Percentiles rank a stretch among this genome's conserved stretches.
Evolutionary conservation across 345 rosid genomes (phyloP).

Genomic region (Hibiscus mutabilis): DNA sequence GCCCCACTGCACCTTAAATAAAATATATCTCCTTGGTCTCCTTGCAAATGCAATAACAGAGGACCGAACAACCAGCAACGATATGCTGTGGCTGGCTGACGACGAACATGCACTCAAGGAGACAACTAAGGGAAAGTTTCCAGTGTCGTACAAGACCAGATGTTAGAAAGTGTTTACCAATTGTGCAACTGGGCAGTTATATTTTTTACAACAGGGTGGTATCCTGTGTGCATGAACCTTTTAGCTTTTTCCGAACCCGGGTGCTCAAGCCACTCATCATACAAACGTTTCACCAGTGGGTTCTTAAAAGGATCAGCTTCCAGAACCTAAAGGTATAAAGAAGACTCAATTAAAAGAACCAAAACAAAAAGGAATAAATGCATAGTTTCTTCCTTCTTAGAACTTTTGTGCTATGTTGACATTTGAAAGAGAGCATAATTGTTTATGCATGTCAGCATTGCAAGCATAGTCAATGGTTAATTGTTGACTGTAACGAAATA

Average conservation of each 20-base stretch:
- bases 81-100: background rate
- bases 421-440: background rate
- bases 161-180: constrained; percentile 41
- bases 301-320: constrained; percentile 67
- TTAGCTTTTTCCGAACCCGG: constrained; percentile 81
- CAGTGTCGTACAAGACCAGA: background rate
- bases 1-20: background rate
- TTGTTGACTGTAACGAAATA: background rate
- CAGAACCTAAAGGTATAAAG: constrained; percentile 32
- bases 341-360: background rate
- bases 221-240: constrained; percentile 65
- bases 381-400: no score
- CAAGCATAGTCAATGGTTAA: background rate
- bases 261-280: constrained; percentile 77
- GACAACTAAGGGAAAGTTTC: background rate
- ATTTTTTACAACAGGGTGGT: constrained; percentile 83
- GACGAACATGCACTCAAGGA: background rate
- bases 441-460: background rate
- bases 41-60: constrained; percentile 1
- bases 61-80: background rate
- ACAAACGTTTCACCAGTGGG: constrained; percentile 55
- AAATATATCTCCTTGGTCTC: constrained; percentile 22
- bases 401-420: no score
- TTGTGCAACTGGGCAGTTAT: constrained; percentile 65
- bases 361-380: no score